Conservation (phyloP, 148 eudicot genomes). For the Diospyros lotus region DNA sequence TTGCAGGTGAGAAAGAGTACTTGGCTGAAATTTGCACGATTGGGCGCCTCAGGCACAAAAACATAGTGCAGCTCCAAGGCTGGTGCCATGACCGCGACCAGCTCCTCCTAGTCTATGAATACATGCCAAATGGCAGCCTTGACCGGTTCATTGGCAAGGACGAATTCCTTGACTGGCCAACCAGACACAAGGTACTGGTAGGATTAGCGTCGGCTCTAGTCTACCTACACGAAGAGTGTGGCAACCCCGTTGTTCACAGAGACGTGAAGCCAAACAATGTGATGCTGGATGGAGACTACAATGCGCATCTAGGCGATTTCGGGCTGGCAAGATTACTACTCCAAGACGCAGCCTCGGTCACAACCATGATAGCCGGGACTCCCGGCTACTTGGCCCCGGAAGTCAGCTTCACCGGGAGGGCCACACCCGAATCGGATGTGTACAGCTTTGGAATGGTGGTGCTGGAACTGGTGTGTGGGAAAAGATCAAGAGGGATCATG, state of each 20-base stretch:
- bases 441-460: conserved; percentile 76
- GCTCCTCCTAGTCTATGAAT: conserved; percentile 68
- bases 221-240: conserved; percentile 83
- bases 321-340: conserved; percentile 62
- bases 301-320: conserved; percentile 69
- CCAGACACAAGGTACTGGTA: conserved; percentile 38
- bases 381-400: conserved; percentile 80
- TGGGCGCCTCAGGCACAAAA: conserved; percentile 49
- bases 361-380: conserved; percentile 76
- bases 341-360: conserved; percentile 32
- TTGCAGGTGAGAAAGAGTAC: conserved; percentile 52
- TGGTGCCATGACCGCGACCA: conserved; percentile 73
- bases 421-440: conserved; percentile 63
- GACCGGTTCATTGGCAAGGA: conserved; percentile 45
- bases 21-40: background rate
- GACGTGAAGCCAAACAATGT: conserved; percentile 81
- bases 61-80: conserved; percentile 62
- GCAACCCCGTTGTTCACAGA: conserved; percentile 56
- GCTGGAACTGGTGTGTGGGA: conserved; percentile 67
- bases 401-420: conserved; percentile 66
- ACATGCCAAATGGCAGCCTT: conserved; percentile 76
- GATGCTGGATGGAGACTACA: conserved; percentile 57
- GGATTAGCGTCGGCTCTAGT: conserved; percentile 60
- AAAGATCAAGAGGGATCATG: conserved; percentile 50
- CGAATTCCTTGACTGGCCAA: conserved; percentile 35